phyloP scores from a whole-genome alignment of 2,329 filamentous ascomycete genomes.

The Beauveria brongniartii region DNA sequence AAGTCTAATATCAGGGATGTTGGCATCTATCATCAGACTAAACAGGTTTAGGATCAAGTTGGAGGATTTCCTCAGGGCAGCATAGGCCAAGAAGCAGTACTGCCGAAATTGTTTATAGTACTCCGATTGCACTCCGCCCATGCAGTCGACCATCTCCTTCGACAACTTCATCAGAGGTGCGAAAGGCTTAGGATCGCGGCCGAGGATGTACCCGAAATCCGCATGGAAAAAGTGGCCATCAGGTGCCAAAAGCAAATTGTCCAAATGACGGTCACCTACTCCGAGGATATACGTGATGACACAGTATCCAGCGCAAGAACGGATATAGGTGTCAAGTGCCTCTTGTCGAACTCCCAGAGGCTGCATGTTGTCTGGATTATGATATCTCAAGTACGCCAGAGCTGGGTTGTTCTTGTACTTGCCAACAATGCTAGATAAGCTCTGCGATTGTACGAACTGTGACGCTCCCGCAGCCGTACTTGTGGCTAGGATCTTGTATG shows the following conservation, averaged over 20 bases:
- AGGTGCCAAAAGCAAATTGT: conserved; percentile 86
- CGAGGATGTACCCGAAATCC: conserved; percentile 96
- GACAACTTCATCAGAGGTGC: conserved; percentile 95
- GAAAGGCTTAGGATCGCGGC: conserved; percentile 94
- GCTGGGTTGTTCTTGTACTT: conserved; percentile 71
- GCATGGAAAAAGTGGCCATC: conserved; percentile 96
- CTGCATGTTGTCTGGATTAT: conserved; percentile 79
- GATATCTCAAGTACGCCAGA: conserved; percentile 75
- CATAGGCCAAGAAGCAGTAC: conserved; percentile 93
- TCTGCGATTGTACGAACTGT: conserved; percentile 85
- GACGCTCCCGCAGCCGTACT: conserved; percentile 82
- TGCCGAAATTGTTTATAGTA: conserved; percentile 88
- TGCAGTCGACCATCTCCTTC: conserved; percentile 97
- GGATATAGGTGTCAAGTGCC: conserved; percentile 89
- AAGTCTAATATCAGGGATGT: conserved; percentile 88
- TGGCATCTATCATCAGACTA: conserved; percentile 93
- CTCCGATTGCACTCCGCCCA: conserved; percentile 76
- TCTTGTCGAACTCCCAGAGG: conserved; percentile 85
- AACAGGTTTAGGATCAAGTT: conserved; percentile 93
- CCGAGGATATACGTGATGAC: conserved; percentile 97
- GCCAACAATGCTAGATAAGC: conserved; percentile 70
- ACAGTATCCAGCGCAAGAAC: conserved; percentile 94
- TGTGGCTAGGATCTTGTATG: conserved; percentile 93
- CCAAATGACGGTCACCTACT: conserved; percentile 89
- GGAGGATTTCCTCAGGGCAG: conserved; percentile 78